Percentiles rank a stretch among this genome's conserved stretches.
Conservation (phyloP, 1,284 basidiomycete genomes). For the Lignosus rhinocerotis region DNA sequence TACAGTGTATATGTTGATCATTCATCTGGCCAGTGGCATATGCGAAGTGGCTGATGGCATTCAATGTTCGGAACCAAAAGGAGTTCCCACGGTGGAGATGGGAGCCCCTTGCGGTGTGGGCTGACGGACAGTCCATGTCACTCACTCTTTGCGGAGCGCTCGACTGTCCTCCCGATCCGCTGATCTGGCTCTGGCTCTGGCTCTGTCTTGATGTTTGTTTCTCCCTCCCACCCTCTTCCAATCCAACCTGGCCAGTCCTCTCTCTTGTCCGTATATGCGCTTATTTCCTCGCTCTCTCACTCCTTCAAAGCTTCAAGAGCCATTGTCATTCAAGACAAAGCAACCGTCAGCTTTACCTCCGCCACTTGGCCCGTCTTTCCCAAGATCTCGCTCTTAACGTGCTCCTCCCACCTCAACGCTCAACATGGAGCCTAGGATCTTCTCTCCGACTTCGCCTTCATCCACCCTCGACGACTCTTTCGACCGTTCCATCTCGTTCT, state of each 20-base stretch:
- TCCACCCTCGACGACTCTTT: constrained; percentile 6
- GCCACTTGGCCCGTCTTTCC: constrained; percentile 14
- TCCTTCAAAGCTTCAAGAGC: not conserved
- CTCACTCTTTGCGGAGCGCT: constrained; percentile 14
- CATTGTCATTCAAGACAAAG: constrained; percentile 14
- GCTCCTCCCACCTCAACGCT: not conserved
- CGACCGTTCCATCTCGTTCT: constrained; percentile 6
- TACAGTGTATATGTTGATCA: too few species aligned
- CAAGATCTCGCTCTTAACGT: constrained; percentile 5
- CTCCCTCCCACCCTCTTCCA: not conserved
- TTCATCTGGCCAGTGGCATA: too few species aligned
- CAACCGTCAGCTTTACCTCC: constrained; percentile 1
- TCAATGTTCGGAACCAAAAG: too few species aligned
- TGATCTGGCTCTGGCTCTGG: not conserved
- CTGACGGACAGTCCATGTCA: constrained; percentile 4
- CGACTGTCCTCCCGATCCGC: not conserved
- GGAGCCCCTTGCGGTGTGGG: constrained; percentile 15
- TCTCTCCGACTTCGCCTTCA: constrained; percentile 15
- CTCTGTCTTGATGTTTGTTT: too few species aligned
- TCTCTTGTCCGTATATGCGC: not conserved
- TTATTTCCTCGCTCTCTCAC: not conserved
- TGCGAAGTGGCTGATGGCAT: too few species aligned
- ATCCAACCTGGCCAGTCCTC: not conserved
- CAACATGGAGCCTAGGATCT: constrained; percentile 18
- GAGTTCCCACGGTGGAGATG: too few species aligned